Evolutionary conservation across 192 early-diverging fungal species (phyloP), one percentile per base, ranked within the genome.

Genomic region (Gaertneriomyces sp.): DNA sequence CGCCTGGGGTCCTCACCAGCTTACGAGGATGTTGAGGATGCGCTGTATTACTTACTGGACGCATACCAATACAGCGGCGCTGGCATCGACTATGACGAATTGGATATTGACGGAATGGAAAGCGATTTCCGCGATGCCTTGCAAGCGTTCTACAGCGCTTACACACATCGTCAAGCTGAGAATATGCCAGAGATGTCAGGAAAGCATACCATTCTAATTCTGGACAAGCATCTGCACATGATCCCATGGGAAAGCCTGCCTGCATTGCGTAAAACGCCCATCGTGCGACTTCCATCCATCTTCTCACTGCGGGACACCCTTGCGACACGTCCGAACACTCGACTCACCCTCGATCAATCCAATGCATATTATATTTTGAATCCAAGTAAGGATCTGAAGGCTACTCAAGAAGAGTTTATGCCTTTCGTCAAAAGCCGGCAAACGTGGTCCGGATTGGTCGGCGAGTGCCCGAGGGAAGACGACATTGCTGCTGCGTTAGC

Each of bases 231-330:
- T 58, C 71, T 87, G 0, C 91, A 96, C 61, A 76, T 79, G 60
- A 74, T 97, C 5, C 97, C 97, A 2, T 93, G 95, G 87, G 97
- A 99, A 71, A 89, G 83, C 49, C 61, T 95, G 20, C 91, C 93
- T 0, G 76, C 74, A 20, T 60, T 99, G 41, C 82, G 91, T 45
- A 72, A 69, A 4, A 75, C 79, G 50, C 73, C 95, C 0, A 83
- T 93, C 0, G 95, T 90, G 4, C 87, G 97, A 25, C 52, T 96
- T 41, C 91, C 91, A 0, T 94, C 88, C 3, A 64, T 95, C 8
- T 79, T 83, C 14, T 81, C 94, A 53, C 60, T 98, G 87, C 60
- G 78, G 87, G 44, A 84, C 89, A 58, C 52, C n/a, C 66, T 68
- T 49, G 47, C 10, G 39, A 25, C 39, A 5, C 10, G 10, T 10